These are phyloP conservation scores for Voacanga thouarsii DNA, from an alignment of 257 asterid genomes.

Conservation along the genomic window DNA sequence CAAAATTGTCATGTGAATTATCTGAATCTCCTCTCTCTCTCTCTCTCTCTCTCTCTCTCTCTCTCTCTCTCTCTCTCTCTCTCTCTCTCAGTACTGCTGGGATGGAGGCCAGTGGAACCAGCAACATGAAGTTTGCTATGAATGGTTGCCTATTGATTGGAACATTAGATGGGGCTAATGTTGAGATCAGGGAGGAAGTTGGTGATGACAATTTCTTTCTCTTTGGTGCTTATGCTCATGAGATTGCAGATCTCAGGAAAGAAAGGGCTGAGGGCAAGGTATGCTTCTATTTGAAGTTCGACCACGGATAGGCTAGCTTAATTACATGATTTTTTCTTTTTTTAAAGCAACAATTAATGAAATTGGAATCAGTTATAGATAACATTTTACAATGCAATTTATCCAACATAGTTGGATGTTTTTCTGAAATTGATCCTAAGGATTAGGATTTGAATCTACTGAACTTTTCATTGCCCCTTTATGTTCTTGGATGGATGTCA, in stretches of 20 bases:
- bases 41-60: background rate
- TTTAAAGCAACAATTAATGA: background rate
- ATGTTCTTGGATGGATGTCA: background rate
- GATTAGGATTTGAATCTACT: background rate
- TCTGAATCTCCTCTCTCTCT: conserved; percentile 8
- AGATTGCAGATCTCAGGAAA: conserved; percentile 66
- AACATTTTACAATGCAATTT: background rate
- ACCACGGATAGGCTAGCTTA: background rate
- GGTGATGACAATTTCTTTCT: conserved; percentile 86
- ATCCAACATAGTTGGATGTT: background rate
- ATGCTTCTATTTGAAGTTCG: conserved; percentile 9
- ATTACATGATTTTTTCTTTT: background rate
- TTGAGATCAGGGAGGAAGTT: conserved; percentile 85
- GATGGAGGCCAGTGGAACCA: conserved; percentile 95
- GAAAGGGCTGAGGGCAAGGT: conserved; percentile 88
- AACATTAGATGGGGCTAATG: conserved; percentile 86
- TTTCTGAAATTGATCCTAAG: background rate
- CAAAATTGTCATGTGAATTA: background rate
- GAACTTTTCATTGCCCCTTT: background rate
- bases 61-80: background rate
- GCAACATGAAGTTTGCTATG: conserved; percentile 93
- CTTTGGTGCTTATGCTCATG: conserved; percentile 86
- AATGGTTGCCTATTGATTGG: conserved; percentile 82
- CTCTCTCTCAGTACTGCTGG: conserved; percentile 70
- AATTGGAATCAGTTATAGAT: background rate